Evolutionary conservation across 176 grass and related monocot genomes (phyloP), one percentile per base, ranked within the genome.

Genomic region (Oryza punctata): DNA sequence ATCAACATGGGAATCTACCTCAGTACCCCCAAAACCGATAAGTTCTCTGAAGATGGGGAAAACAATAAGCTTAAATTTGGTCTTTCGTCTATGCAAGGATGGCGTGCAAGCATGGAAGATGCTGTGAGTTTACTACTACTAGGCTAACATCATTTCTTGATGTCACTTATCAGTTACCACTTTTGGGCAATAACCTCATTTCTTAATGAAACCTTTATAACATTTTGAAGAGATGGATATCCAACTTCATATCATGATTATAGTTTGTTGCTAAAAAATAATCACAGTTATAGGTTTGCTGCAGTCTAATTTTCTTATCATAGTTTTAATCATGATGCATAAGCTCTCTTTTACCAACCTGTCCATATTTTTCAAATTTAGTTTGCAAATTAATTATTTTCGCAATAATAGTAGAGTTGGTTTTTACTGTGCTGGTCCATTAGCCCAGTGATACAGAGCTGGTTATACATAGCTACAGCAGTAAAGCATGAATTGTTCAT

Each of bases 61-160:
- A 98, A 91, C 69, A 85, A 88, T 47, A 83, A 69, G 75, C 69
- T 98, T 65, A 90, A 70, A 43, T 95, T 95, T 87, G 96, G 96
- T 63, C 85, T 98, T 84, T 98, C 96, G 33, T 95, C 89, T 69
- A 98, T 98, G 96, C 96, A 98, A 93, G 93, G 93, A 73, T 98
- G 96, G 96, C 96, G 93, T 84, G 87, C 93, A 84, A 98, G 10
- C 84, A 98, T 95, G 96, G 96, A 98, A 85, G 93, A 98, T 98
- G 96, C 96, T 57, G 93, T 98, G 67, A 94, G 91, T 94, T 80
- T 87, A 35, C 46, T 45, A 74, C 69, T 67, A 19, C 33, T 16
- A 82, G 57, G 57, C 49, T 65, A 82, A 77, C 46, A 21, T 75
- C 46, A 68, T 85, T 72, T 72, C 73, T 63, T 66, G 2, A 27